phyloP scores from a whole-genome alignment of 192 early-diverging fungal genomes.

The Coemansia erecta region DNA sequence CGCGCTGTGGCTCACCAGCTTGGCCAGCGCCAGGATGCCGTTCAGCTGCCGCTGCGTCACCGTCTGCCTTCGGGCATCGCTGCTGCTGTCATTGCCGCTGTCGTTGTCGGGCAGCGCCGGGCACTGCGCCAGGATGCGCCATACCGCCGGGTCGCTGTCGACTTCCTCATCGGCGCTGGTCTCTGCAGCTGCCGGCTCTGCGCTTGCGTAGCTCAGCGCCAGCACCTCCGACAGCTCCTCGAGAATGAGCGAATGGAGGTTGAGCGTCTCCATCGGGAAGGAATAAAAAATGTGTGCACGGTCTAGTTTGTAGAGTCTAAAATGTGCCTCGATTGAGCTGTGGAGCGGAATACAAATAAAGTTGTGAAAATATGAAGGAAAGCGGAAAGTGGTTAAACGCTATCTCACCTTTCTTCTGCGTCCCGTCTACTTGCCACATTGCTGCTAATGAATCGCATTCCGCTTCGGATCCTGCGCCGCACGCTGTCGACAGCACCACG shows the following conservation, averaged over 20 bases:
- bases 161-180: neutral
- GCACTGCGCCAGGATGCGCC: conserved; percentile 34
- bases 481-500: neutral
- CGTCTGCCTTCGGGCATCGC: too few relatives aligned
- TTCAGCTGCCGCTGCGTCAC: conserved; percentile 39
- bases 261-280: conserved; percentile 27
- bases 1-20: conserved; percentile 24
- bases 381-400: too few relatives aligned
- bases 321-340: neutral
- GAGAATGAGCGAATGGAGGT: conserved; percentile 53
- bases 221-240: conserved; percentile 51
- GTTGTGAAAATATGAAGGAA: too few relatives aligned
- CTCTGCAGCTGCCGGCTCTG: neutral
- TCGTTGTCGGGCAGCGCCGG: conserved; percentile 18
- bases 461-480: too few relatives aligned
- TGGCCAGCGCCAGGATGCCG: conserved; percentile 49
- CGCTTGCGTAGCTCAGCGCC: conserved; percentile 15
- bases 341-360: too few relatives aligned
- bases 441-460: too few relatives aligned
- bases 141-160: conserved; percentile 18
- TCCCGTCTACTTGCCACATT: too few relatives aligned
- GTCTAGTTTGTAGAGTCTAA: neutral
- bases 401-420: too few relatives aligned
- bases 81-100: neutral
- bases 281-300: neutral